Percentiles rank a stretch among this genome's conserved stretches.
These are phyloP conservation scores for Talaromyces sp. DNA, from an alignment of 2,329 filamentous ascomycete species.

Conservation along the genomic window DNA sequence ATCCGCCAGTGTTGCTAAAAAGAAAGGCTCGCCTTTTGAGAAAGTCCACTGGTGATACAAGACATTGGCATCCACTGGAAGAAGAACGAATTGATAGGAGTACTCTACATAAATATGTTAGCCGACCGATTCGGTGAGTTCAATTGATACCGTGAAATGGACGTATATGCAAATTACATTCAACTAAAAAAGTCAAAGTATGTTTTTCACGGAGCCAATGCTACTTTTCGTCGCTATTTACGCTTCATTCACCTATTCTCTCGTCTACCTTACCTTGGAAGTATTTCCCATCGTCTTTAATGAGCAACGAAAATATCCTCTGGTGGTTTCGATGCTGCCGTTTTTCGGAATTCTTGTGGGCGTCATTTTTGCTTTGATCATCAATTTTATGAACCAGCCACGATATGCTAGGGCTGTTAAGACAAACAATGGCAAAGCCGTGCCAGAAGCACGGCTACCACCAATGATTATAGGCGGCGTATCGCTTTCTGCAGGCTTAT, in stretches of 20 bases:
- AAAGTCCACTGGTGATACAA: conserved; percentile 40
- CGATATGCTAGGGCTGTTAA: conserved; percentile 31
- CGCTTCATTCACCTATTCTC: conserved; percentile 43
- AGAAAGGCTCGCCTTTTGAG: conserved; percentile 42
- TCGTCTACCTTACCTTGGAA: conserved; percentile 46
- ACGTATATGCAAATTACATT: neutral
- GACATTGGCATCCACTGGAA: conserved; percentile 9
- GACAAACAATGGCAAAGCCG: conserved; percentile 25
- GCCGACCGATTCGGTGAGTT: conserved; percentile 30
- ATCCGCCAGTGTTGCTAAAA: conserved; percentile 44
- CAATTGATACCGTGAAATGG: neutral
- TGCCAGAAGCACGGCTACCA: conserved; percentile 39
- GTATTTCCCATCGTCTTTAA: conserved; percentile 46
- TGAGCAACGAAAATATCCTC: conserved; percentile 34
- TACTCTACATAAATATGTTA: conserved; percentile 35
- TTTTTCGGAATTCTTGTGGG: conserved; percentile 44
- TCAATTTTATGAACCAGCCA: conserved; percentile 41
- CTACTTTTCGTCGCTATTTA: conserved; percentile 43
- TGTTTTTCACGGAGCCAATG: conserved; percentile 48
- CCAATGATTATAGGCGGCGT: conserved; percentile 45
- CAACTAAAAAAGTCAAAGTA: conserved; percentile 17
- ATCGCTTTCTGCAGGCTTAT: conserved; percentile 40
- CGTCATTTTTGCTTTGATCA: conserved; percentile 33
- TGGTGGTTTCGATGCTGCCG: conserved; percentile 37
- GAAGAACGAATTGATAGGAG: neutral